phyloP scores from a whole-genome alignment of 495 filamentous ascomycete species.

The Choiromyces venosus region DNA sequence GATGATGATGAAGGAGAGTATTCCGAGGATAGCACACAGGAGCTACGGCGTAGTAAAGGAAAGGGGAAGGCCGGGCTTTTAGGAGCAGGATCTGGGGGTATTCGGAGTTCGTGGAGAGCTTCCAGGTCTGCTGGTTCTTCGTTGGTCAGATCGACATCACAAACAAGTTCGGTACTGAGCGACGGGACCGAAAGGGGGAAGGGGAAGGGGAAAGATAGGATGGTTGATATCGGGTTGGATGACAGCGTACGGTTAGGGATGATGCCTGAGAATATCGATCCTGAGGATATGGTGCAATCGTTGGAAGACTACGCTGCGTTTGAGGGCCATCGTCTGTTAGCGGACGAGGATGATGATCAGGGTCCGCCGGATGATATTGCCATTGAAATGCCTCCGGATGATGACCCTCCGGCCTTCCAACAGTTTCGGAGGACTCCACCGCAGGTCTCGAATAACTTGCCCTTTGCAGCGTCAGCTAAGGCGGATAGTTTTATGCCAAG shows the following conservation, averaged over 20 bases:
- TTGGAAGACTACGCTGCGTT: slow-evolving; percentile 22
- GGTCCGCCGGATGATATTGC: slow-evolving; percentile 56
- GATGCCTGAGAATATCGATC: slow-evolving; percentile 40
- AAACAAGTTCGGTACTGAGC: slow-evolving; percentile 28
- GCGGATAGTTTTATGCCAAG: slow-evolving; percentile 47
- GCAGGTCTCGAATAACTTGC: slow-evolving; percentile 38
- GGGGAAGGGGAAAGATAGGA: slow-evolving; percentile 58
- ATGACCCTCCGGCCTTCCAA: slow-evolving; percentile 79
- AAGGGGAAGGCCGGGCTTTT: slow-evolving; percentile 27
- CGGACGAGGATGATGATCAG: slow-evolving; percentile 46
- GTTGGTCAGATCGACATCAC: slow-evolving; percentile 28
- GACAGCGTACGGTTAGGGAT: slow-evolving; percentile 51
- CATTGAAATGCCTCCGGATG: slow-evolving; percentile 55
- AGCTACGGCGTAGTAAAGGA: slow-evolving; percentile 37
- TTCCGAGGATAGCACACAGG: slow-evolving; percentile 38
- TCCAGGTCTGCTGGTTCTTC: slow-evolving; percentile 42
- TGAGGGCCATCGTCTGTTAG: slow-evolving; percentile 17
- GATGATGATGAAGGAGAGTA: slow-evolving; percentile 47
- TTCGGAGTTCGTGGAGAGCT: slow-evolving; percentile 54
- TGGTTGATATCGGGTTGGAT: slow-evolving; percentile 87
- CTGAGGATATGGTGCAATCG: slow-evolving; percentile 38
- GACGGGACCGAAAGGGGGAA: slow-evolving; percentile 43
- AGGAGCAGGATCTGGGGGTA: slow-evolving; percentile 40
- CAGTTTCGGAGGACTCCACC: slow-evolving; percentile 60
- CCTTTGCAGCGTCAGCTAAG: slow-evolving; percentile 36